Base-by-base conservation (phyloP, 208 protist species). In the Wallacemonas sp. region DNA sequence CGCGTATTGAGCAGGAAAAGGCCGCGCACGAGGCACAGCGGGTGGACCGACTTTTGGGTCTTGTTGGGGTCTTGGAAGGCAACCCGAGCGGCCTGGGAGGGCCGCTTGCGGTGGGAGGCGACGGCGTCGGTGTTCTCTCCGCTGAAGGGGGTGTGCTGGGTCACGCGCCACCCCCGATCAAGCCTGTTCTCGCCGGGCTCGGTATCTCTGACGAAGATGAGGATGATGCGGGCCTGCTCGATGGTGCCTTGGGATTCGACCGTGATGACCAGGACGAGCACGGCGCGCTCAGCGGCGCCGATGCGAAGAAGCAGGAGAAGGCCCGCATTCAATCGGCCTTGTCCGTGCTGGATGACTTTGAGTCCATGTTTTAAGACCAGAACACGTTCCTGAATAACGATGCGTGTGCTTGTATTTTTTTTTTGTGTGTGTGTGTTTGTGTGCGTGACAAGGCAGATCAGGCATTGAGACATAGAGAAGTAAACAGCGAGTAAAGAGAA, bases 261-360 rank as follows among this genome's bases (percentile, higher is more conserved):
- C 14, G 6, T 38, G 66, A 75, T 15, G 66, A 68, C 0, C 60
- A 62, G 11, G 69, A 72, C 28, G 30, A 28, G 4, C 49, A 28
- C 22, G 30, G n/a, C 2, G 73, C 30, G 6, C 9, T 54, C 15
- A 67, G 58, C 3, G 70, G 45, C 14, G 70, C 73, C 54, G 71
- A 75, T 27, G 34, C 66, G 17, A 11, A 30, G 36, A 73, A 70
- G 38, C 70, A 83, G 27, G 75, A 84, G 36, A 21, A 69, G 33
- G 66, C 85, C 60, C 71, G 78, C n/a, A 89, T 95, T 54, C 71
- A 82, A 56, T 82, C 79, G 19, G 90, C 90, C 1, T 75, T 95
- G 28, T 78, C 86, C 6, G 86, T 85, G 0, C 77, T 95, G 34
- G 90, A 95, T 60, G 90, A 95, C 62, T 95, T 95, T 78, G 86